Evolutionary conservation across 495 filamentous ascomycete species (phyloP).

Genomic region (Zalerion maritima): DNA sequence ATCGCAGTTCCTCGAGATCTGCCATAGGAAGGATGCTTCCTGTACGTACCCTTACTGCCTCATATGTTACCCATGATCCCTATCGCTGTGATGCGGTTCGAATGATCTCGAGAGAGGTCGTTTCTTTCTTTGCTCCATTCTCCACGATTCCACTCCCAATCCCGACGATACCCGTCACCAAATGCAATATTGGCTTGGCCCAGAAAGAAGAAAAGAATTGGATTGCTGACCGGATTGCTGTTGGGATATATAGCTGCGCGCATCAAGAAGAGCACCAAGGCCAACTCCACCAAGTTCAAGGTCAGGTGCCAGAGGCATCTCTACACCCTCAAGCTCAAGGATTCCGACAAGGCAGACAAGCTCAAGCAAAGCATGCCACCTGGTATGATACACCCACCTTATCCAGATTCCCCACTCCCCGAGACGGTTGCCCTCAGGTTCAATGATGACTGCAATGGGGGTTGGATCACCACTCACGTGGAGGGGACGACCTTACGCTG

Average conservation of each 20-base stretch:
- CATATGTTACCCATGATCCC: no score
- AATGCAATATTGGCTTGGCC: background rate
- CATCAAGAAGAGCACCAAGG: conserved; percentile 89
- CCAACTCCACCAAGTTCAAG: conserved; percentile 98
- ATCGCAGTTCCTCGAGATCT: conserved; percentile 95
- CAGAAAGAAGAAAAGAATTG: conserved; percentile 3
- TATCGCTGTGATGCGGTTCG: no score
- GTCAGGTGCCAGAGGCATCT: conserved; percentile 89
- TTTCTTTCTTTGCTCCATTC: no score
- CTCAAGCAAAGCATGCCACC: conserved; percentile 97
- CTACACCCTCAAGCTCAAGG: conserved; percentile 95
- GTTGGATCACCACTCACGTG: background rate
- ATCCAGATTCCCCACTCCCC: conserved; percentile 1
- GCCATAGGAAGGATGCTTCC: conserved; percentile 93
- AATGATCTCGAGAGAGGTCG: no score
- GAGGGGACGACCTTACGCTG: background rate
- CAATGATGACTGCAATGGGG: background rate
- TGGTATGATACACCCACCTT: conserved; percentile 46
- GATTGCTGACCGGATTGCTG: conserved; percentile 22
- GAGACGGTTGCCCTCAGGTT: conserved; percentile 1
- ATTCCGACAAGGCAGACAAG: conserved; percentile 98
- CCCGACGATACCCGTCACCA: background rate
- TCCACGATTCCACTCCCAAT: background rate
- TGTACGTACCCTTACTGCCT: conserved; percentile 65
- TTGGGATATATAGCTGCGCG: conserved; percentile 53